phyloP scores from a whole-genome alignment of 2,329 filamentous ascomycete genomes.

The Pestalotiopsis sp. region DNA sequence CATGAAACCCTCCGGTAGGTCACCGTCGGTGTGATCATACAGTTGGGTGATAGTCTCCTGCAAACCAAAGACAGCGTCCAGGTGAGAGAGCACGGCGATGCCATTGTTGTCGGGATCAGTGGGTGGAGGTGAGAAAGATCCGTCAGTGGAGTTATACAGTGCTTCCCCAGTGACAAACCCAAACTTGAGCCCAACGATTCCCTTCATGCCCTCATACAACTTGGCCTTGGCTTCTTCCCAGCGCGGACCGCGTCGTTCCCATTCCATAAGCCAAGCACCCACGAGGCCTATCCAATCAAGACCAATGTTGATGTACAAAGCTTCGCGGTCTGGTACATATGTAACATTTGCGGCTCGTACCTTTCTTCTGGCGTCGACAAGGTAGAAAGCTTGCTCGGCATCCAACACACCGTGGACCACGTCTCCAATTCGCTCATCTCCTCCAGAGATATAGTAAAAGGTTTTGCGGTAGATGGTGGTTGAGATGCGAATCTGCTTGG shows the following conservation, averaged over 20 bases:
- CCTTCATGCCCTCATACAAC: slow-evolving; percentile 49
- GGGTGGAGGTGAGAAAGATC: slow-evolving; percentile 54
- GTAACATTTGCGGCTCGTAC: slow-evolving; percentile 51
- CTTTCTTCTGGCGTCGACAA: slow-evolving; percentile 61
- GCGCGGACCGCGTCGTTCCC: slow-evolving; percentile 57
- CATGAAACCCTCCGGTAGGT: slow-evolving; percentile 51
- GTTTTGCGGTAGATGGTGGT: slow-evolving; percentile 59
- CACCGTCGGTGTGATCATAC: slow-evolving; percentile 49
- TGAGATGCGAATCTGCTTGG: slow-evolving; percentile 65
- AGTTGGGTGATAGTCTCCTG: slow-evolving; percentile 61
- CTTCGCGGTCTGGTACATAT: slow-evolving; percentile 21
- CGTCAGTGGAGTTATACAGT: slow-evolving; percentile 52
- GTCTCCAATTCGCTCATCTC: slow-evolving; percentile 61
- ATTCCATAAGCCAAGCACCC: slow-evolving; percentile 61
- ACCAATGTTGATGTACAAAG: slow-evolving; percentile 38
- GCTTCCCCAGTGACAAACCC: slow-evolving; percentile 62
- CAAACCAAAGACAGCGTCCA: slow-evolving; percentile 61
- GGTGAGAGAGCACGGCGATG: slow-evolving; percentile 54
- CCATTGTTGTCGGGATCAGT: slow-evolving; percentile 55
- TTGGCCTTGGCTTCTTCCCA: slow-evolving; percentile 56
- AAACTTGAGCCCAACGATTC: slow-evolving; percentile 58
- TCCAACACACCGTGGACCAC: slow-evolving; percentile 55
- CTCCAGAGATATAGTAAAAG: slow-evolving; percentile 60
- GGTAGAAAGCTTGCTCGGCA: slow-evolving; percentile 53
- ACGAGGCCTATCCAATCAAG: slow-evolving; percentile 64